Evolutionary conservation across 2,329 filamentous ascomycete species (phyloP).

Genomic region (Aspergillus alliaceus): DNA sequence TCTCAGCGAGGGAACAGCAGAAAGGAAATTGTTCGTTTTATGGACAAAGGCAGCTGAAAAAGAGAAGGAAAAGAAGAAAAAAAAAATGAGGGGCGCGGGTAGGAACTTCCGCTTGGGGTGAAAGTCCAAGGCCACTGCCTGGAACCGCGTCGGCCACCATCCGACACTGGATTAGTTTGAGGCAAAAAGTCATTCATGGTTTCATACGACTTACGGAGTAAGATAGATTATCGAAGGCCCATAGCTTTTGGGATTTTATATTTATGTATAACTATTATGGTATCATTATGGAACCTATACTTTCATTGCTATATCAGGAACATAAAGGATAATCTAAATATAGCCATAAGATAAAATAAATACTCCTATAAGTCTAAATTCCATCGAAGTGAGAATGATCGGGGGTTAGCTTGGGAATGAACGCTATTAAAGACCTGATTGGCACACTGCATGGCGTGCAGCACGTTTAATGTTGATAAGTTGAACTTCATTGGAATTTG

Average conservation of each 20-base stretch:
- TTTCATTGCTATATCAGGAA: too few species aligned
- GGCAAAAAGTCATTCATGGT: neutral
- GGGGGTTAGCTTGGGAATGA: too few species aligned
- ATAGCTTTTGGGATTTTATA: too few species aligned
- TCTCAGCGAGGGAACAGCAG: neutral
- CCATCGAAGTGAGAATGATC: too few species aligned
- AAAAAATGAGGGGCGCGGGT: conserved; percentile 10
- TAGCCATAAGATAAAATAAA: too few species aligned
- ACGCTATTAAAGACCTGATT: neutral
- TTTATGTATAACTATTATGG: too few species aligned
- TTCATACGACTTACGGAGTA: too few species aligned
- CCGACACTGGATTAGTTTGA: neutral
- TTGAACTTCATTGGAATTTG: neutral
- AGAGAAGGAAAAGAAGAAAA: neutral
- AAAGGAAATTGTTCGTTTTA: conserved; percentile 4
- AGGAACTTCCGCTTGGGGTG: conserved; percentile 21
- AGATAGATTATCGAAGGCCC: too few species aligned
- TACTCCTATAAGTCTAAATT: too few species aligned
- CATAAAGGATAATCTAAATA: too few species aligned
- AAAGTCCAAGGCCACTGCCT: conserved; percentile 7
- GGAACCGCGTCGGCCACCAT: neutral
- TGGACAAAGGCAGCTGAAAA: neutral
- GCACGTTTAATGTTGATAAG: too few species aligned
- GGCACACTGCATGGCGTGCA: neutral
- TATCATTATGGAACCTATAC: too few species aligned